Evolutionary conservation across 2,329 filamentous ascomycete genomes (phyloP).

Genomic region (Epichloe sibirici): DNA sequence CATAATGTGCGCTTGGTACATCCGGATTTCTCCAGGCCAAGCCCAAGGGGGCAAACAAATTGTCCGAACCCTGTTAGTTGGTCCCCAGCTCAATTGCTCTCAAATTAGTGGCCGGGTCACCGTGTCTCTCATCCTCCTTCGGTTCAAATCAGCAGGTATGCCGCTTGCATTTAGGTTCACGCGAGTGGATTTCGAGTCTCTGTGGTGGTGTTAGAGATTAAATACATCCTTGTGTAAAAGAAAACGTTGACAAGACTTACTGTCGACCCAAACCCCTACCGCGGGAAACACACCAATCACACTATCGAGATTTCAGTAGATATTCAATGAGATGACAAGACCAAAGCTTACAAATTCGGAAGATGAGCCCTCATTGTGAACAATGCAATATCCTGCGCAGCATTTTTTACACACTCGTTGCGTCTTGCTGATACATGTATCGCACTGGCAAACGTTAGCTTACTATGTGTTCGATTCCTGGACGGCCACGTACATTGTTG

Average conservation of each 20-base stretch:
- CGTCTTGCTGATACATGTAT: constrained; percentile 58
- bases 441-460: constrained; percentile 41
- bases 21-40: background rate
- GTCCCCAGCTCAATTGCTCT: background rate
- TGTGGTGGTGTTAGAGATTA: background rate
- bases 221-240: background rate
- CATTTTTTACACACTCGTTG: constrained; percentile 63
- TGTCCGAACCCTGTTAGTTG: too few relatives aligned
- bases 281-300: constrained; percentile 29
- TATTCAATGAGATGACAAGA: background rate
- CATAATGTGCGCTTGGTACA: background rate
- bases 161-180: background rate
- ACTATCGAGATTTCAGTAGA: constrained; percentile 26
- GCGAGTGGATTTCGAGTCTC: constrained; percentile 2
- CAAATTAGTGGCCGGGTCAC: constrained; percentile 6
- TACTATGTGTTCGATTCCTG: constrained; percentile 1
- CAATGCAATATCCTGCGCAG: constrained; percentile 67
- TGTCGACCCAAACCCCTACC: constrained; percentile 21
- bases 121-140: constrained; percentile 8
- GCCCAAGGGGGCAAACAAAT: background rate
- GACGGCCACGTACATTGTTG: constrained; percentile 46
- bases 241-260: constrained; percentile 4
- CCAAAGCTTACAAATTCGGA: constrained; percentile 37
- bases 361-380: constrained; percentile 73
- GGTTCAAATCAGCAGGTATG: constrained; percentile 2